These are phyloP conservation scores for Micractinium sp. DNA, from an alignment of 139 green algal species.

Conservation along the genomic window DNA sequence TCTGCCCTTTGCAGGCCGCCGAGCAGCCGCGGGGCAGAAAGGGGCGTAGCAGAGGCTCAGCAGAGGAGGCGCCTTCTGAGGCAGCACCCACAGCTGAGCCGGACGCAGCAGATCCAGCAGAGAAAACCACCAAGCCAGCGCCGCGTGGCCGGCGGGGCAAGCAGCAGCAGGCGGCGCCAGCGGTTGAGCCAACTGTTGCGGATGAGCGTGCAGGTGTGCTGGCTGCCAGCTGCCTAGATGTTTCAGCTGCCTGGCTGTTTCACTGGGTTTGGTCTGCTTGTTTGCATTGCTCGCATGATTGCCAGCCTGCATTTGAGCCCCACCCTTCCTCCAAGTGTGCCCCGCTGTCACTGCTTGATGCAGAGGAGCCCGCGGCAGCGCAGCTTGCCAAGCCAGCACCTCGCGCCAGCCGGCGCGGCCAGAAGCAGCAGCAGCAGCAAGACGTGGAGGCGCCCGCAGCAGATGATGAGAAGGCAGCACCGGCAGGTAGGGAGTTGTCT, in stretches of 20 bases:
- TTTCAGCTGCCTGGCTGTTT: neutral
- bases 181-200: neutral
- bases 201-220: neutral
- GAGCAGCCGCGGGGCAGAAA: neutral
- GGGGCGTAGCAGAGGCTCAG: neutral
- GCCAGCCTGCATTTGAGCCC: too few relatives aligned
- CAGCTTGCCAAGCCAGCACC: neutral
- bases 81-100: neutral
- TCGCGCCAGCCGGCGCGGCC: neutral
- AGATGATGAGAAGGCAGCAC: neutral
- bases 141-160: neutral
- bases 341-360: neutral
- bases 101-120: neutral
- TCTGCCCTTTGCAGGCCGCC: neutral
- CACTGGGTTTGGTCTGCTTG: too few relatives aligned
- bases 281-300: too few relatives aligned
- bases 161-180: neutral
- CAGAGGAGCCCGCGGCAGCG: neutral
- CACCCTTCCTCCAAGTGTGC: neutral
- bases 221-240: too few relatives aligned
- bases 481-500: neutral
- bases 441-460: neutral
- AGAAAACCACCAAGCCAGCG: neutral
- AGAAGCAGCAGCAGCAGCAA: conserved; percentile 9
- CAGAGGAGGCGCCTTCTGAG: neutral